Conservation (phyloP, 305 asterid species). For the Solanum chacoense region DNA sequence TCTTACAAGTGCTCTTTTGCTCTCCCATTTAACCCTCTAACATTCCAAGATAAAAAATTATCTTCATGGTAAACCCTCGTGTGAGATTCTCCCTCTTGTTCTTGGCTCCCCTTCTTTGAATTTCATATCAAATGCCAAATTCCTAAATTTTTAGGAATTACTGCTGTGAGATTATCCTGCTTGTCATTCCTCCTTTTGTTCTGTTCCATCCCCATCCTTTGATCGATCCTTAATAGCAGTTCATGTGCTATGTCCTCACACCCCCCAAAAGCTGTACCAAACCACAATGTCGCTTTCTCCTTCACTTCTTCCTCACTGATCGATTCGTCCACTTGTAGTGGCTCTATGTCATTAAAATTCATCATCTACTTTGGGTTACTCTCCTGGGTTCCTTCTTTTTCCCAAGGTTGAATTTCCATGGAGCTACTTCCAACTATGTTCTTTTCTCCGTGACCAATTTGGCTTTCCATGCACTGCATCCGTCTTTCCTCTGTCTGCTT, state of each 20-base stretch:
- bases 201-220: background rate
- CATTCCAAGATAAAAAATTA: background rate
- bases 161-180: background rate
- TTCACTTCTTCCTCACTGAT: background rate
- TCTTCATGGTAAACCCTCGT: background rate
- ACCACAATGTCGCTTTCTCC: background rate
- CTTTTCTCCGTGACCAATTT: background rate
- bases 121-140: background rate
- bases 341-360: background rate
- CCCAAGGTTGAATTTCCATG: background rate
- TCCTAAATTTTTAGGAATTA: background rate
- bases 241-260: background rate
- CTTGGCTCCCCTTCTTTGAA: background rate
- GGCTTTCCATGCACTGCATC: background rate
- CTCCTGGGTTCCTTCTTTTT: background rate
- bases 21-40: background rate
- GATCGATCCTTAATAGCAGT: background rate
- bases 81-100: background rate
- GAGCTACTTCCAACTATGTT: background rate
- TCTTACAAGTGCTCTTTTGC: background rate
- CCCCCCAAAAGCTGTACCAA: background rate
- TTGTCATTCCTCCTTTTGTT: background rate
- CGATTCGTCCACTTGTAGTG: background rate
- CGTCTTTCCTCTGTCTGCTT: background rate
- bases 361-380: background rate